Evolutionary conservation across 2,329 filamentous ascomycete genomes (phyloP).

Genomic region (Apiospora pterosperma): DNA sequence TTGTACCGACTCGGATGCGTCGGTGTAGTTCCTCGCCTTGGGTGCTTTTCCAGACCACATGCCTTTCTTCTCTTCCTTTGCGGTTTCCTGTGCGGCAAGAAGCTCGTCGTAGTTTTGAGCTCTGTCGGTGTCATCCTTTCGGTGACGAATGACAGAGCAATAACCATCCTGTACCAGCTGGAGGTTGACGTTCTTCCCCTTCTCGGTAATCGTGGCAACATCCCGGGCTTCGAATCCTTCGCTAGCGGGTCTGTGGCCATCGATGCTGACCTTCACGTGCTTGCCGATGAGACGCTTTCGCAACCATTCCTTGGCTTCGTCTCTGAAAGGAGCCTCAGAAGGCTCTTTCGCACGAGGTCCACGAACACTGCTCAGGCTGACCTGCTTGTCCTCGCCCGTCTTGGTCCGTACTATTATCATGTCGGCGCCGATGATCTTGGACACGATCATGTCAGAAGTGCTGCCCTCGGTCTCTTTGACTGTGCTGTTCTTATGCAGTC

Average conservation of each 20-base stretch:
- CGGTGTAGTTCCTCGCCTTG: slow-evolving; percentile 76
- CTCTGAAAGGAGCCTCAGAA: slow-evolving; percentile 81
- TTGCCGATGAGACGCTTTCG: slow-evolving; percentile 95
- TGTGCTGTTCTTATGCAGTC: slow-evolving; percentile 79
- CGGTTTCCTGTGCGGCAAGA: slow-evolving; percentile 73
- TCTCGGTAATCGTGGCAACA: slow-evolving; percentile 81
- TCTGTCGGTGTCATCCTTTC: slow-evolving; percentile 90
- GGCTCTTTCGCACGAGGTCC: slow-evolving; percentile 88
- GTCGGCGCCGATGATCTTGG: slow-evolving; percentile 83
- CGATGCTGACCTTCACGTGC: slow-evolving; percentile 83
- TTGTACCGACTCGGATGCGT: slow-evolving; percentile 88
- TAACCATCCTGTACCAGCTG: slow-evolving; percentile 88
- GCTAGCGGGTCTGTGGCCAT: slow-evolving; percentile 84
- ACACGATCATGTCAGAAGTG: slow-evolving; percentile 77
- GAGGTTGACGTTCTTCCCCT: slow-evolving; percentile 84
- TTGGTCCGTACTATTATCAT: slow-evolving; percentile 85
- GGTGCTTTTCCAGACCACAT: slow-evolving; percentile 93
- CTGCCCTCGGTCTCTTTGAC: slow-evolving; percentile 61
- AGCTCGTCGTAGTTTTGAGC: slow-evolving; percentile 92
- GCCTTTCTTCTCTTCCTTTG: slow-evolving; percentile 85
- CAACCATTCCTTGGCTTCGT: slow-evolving; percentile 94
- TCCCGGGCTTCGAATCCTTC: slow-evolving; percentile 94
- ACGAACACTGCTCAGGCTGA: slow-evolving; percentile 88
- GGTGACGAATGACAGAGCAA: slow-evolving; percentile 89
- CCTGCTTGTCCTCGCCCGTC: slow-evolving; percentile 79